Percentiles rank a stretch among this genome's conserved stretches.
phyloP scores from a whole-genome alignment of 2,329 filamentous ascomycete genomes.

The Dactylonectria estremocensis region DNA sequence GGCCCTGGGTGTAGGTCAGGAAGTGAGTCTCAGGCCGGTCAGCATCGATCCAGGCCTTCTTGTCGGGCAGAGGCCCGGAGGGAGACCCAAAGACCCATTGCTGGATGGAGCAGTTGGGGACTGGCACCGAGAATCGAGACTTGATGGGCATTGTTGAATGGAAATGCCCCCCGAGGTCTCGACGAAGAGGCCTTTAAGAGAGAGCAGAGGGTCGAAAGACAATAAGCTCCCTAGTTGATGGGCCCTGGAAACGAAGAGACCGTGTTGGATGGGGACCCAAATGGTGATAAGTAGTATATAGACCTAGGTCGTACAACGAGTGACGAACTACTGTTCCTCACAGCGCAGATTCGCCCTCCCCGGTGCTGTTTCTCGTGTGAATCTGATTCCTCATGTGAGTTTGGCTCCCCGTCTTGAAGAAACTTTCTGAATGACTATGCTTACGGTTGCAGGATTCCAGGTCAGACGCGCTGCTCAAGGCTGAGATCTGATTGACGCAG shows the following conservation, averaged over 20 bases:
- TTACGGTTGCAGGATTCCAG: not conserved
- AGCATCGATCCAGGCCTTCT: slow-evolving; percentile 73
- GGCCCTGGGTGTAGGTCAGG: slow-evolving; percentile 75
- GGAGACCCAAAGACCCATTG: slow-evolving; percentile 70
- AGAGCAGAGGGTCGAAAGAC: not conserved
- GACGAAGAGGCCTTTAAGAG: not conserved
- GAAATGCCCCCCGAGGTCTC: not conserved
- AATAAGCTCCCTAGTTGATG: not conserved
- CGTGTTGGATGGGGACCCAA: slow-evolving; percentile 12
- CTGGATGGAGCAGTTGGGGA: slow-evolving; percentile 67
- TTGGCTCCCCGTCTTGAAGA: not conserved
- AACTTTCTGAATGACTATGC: not conserved
- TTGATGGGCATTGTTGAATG: slow-evolving; percentile 60
- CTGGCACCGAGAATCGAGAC: slow-evolving; percentile 61
- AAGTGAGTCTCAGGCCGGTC: slow-evolving; percentile 76
- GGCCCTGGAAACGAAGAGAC: not conserved
- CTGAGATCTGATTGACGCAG: not conserved
- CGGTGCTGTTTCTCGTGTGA: not conserved
- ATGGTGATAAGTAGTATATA: slow-evolving; percentile 8
- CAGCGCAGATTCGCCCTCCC: not conserved
- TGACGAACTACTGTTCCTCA: not conserved
- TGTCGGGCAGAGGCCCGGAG: slow-evolving; percentile 59
- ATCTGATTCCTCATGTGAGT: not conserved
- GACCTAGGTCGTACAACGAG: slow-evolving; percentile 12
- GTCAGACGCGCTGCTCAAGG: not conserved